Evolutionary conservation across 192 early-diverging fungal species (phyloP), one percentile per base, ranked within the genome.

Genomic region (Coemansia sp.): DNA sequence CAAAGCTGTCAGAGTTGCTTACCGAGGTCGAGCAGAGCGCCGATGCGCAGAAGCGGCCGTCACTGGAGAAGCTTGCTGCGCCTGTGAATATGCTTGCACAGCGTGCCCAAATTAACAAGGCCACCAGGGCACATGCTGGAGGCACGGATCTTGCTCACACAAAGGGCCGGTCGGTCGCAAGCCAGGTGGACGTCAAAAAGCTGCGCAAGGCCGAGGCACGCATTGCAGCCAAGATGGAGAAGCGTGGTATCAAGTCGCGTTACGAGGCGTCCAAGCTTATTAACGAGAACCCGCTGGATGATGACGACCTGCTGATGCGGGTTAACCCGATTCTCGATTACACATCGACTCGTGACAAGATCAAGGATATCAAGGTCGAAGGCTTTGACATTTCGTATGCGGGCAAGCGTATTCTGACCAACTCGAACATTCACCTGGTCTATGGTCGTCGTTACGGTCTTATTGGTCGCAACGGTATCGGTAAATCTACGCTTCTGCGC

Each of bases 321-420:
- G 93, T 95, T 61, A 97, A 96, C 81, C 97, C 96, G 55, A 91
- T 95, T 85, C 86, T 95, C 61, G 90, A 90, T 76, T 88, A 93
- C 74, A 88, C 91, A 20, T 83, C 88, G 6, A 91, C 93, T 22
- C 90, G 91, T 67, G 88, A 88, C 67, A 89, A 91, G 79, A 87
- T 91, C 72, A 99, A 99, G 87, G 97, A 99, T 70, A 90, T 99
- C 81, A 96, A 95, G 82, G 70, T 96, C 65, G 95, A 97, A 64
- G 92, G 94, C 84, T 98, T 99, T 85, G 97, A 99, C 76, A 96
- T 98, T 54, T 93, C 91, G 41, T 93, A 91, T 83, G 94, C 94
- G 45, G 95, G 96, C 20, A 93, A 94, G 81, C 91, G 91, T 74
- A 99, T 99, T 75, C 84, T 99, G 17, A 93, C 90, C 33, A 92